These are phyloP conservation scores for Pythium oligandrum DNA, from an alignment of 352 stramenopile species.

Conservation along the genomic window DNA sequence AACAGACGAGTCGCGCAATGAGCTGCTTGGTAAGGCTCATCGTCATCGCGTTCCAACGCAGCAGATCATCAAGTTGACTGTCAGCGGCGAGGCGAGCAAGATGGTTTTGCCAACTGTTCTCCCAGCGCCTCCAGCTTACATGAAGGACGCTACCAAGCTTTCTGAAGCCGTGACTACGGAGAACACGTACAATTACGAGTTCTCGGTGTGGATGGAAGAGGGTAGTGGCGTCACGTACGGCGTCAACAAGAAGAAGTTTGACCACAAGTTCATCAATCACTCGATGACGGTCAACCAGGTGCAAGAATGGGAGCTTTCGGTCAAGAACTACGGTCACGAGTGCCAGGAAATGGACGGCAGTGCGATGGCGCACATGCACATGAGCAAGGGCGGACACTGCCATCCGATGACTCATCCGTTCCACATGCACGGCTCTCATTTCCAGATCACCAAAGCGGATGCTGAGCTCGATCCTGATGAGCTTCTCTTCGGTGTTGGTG, in stretches of 20 bases:
- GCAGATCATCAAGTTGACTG: slow-evolving; percentile 47
- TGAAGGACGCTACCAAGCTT: slow-evolving; percentile 30
- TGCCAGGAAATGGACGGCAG: slow-evolving; percentile 29
- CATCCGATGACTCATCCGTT: slow-evolving; percentile 77
- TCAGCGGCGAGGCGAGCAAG: slow-evolving; percentile 19
- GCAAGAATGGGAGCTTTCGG: slow-evolving; percentile 63
- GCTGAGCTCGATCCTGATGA: slow-evolving; percentile 40
- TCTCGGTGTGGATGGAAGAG: slow-evolving; percentile 67
- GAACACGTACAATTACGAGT: slow-evolving; percentile 72
- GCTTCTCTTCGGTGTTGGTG: slow-evolving; percentile 49
- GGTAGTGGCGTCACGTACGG: slow-evolving; percentile 33
- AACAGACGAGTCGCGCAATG: slow-evolving; percentile 25
- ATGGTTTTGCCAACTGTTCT: slow-evolving; percentile 35
- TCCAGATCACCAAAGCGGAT: slow-evolving; percentile 52
- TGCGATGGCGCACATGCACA: slow-evolving; percentile 9
- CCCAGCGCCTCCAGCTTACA: slow-evolving; percentile 53
- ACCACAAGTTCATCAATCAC: slow-evolving; percentile 44
- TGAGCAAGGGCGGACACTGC: slow-evolving; percentile 27
- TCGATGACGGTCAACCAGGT: slow-evolving; percentile 64
- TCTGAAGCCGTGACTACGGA: slow-evolving; percentile 14
- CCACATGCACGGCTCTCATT: slow-evolving; percentile 76
- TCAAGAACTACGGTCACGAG: slow-evolving; percentile 43
- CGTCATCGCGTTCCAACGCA: slow-evolving; percentile 72
- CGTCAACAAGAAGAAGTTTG: slow-evolving; percentile 57
- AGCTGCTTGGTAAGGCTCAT: slow-evolving; percentile 49